These are phyloP conservation scores for Ruellia speciosa DNA, from an alignment of 305 asterid genomes.

Conservation along the genomic window DNA sequence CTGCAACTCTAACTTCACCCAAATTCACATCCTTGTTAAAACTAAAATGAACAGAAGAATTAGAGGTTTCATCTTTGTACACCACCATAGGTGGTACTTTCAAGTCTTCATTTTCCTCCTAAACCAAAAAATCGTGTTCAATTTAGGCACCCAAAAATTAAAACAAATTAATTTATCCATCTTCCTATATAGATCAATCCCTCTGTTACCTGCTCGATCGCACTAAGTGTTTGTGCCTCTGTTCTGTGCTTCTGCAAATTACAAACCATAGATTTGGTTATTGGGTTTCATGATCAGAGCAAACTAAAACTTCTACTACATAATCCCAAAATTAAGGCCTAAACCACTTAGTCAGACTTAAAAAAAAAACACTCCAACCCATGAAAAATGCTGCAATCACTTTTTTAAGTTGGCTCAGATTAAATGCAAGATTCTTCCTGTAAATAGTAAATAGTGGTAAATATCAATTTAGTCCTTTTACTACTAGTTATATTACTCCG, in stretches of 20 bases:
- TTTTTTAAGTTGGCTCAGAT: no score
- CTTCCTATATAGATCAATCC: background rate
- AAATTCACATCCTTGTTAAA: slow-evolving; percentile 27
- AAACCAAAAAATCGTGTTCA: slow-evolving; percentile 23
- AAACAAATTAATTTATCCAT: slow-evolving; percentile 2
- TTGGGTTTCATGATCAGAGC: no score
- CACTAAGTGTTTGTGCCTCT: slow-evolving; percentile 48
- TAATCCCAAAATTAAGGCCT: slow-evolving; percentile 14
- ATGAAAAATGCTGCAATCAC: no score
- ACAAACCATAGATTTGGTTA: slow-evolving; percentile 6
- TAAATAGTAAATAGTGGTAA: no score
- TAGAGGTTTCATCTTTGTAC: slow-evolving; percentile 49
- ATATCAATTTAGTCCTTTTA: no score
- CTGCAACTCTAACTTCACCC: slow-evolving; percentile 31
- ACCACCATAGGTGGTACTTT: slow-evolving; percentile 58
- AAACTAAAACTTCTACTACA: slow-evolving; percentile 10
- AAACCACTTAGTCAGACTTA: background rate
- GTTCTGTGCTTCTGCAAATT: slow-evolving; percentile 60
- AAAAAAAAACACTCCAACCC: background rate
- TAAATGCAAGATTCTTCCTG: no score
- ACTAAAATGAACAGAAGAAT: slow-evolving; percentile 33
- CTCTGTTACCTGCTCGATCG: slow-evolving; percentile 57
- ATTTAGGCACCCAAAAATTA: slow-evolving; percentile 17
- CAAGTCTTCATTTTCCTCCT: slow-evolving; percentile 51
- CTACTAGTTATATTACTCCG: no score